phyloP scores from a whole-genome alignment of 2,329 filamentous ascomycete genomes.

The Xylaria sp. region DNA sequence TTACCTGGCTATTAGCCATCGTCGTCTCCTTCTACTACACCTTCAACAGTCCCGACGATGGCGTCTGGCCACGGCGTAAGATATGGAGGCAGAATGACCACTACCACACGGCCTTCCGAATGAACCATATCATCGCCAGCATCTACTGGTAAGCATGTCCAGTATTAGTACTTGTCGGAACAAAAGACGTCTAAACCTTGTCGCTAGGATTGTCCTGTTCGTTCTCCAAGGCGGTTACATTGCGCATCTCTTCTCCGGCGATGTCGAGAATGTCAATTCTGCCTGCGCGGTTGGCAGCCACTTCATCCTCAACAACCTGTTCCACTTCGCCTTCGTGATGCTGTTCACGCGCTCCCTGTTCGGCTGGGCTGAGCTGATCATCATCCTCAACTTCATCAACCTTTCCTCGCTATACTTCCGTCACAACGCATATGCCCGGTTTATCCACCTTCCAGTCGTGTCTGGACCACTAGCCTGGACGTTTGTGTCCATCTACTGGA shows the following conservation, averaged over 20 bases:
- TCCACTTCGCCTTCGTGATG: slow-evolving; percentile 84
- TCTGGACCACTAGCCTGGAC: slow-evolving; percentile 86
- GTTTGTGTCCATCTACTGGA: slow-evolving; percentile 88
- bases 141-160: slow-evolving; percentile 76
- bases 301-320: slow-evolving; percentile 86
- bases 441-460: slow-evolving; percentile 80
- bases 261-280: slow-evolving; percentile 69
- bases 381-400: slow-evolving; percentile 85
- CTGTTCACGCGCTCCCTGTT: slow-evolving; percentile 83
- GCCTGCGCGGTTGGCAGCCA: slow-evolving; percentile 83
- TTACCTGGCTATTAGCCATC: slow-evolving; percentile 80
- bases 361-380: slow-evolving; percentile 77
- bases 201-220: slow-evolving; percentile 73
- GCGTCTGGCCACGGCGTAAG: slow-evolving; percentile 65
- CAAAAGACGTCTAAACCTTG: slow-evolving; percentile 1
- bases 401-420: slow-evolving; percentile 82
- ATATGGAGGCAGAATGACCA: slow-evolving; percentile 80
- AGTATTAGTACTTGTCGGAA: background rate
- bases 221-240: slow-evolving; percentile 80
- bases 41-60: slow-evolving; percentile 70
- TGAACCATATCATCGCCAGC: slow-evolving; percentile 71
- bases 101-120: slow-evolving; percentile 76
- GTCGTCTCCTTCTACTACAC: slow-evolving; percentile 80
- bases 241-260: slow-evolving; percentile 76
- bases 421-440: slow-evolving; percentile 74